Percentiles rank a stretch among this genome's conserved stretches.
These are phyloP conservation scores for Claviceps arundinis DNA, from an alignment of 2,329 filamentous ascomycete species.

Conservation along the genomic window DNA sequence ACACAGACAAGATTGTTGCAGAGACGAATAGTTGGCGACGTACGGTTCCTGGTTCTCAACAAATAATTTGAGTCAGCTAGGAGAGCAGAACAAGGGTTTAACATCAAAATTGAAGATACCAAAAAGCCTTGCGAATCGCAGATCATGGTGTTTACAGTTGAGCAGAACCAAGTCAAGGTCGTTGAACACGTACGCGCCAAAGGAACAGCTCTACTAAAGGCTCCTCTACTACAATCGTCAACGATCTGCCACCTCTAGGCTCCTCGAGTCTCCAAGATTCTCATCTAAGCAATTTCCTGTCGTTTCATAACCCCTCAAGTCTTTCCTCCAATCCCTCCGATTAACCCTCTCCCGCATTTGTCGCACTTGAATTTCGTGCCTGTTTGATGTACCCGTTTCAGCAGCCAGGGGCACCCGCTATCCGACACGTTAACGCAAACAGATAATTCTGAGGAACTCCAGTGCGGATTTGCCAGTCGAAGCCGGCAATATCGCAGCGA, in stretches of 20 bases:
- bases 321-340: background rate
- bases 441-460: background rate
- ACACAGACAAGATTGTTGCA: background rate
- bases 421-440: slow-evolving; percentile 1
- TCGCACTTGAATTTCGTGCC: background rate
- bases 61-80: background rate
- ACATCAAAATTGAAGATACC: background rate
- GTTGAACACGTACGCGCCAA: background rate
- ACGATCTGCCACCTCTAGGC: background rate
- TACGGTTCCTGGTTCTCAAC: background rate
- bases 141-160: background rate
- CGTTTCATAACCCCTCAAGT: background rate
- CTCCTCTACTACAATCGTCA: background rate
- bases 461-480: background rate
- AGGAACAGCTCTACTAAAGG: background rate
- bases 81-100: background rate
- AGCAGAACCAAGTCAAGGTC: background rate
- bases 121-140: background rate
- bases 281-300: no score
- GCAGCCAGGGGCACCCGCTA: slow-evolving; percentile 3
- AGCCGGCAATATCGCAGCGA: background rate
- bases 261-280: background rate
- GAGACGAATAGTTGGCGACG: background rate
- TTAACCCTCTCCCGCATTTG: background rate
- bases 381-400: slow-evolving; percentile 2